Percentiles rank a stretch among this genome's conserved stretches.
phyloP scores from a whole-genome alignment of 306 rosid genomes.

The Mimosa pudica region DNA sequence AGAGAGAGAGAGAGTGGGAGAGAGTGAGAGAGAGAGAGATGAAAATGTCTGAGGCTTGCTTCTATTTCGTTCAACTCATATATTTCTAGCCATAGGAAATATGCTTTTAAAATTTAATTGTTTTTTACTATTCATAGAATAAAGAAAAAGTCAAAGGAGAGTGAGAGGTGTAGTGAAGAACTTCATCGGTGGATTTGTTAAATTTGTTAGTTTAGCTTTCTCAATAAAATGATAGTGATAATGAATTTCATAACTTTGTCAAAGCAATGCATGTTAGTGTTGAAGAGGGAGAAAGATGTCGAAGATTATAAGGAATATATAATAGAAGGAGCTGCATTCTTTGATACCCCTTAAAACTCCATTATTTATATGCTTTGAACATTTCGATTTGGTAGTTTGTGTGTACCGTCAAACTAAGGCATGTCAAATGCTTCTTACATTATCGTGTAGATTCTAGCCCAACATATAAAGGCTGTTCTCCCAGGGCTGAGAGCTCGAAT shows the following conservation, averaged over 20 bases:
- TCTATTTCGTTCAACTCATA: constrained; percentile 3
- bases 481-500: constrained; percentile 94
- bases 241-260: constrained; percentile 11
- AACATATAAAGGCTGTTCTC: constrained; percentile 82
- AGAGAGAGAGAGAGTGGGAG: background rate
- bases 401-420: constrained; percentile 24
- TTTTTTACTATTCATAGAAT: constrained; percentile 7
- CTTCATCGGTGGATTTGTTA: background rate
- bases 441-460: constrained; percentile 78
- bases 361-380: constrained; percentile 10
- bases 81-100: background rate
- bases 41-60: background rate
- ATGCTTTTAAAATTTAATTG: background rate
- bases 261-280: constrained; percentile 19
- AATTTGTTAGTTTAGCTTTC: background rate
- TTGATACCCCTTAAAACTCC: background rate
- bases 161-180: constrained; percentile 19
- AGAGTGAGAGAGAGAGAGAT: background rate
- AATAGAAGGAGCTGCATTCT: constrained; percentile 11
- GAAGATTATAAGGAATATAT: constrained; percentile 18
- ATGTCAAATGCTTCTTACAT: constrained; percentile 27
- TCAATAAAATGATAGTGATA: constrained; percentile 18
- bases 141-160: background rate
- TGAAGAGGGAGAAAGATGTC: constrained; percentile 27
- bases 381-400: constrained; percentile 1